Evolutionary conservation across 768 basidiomycete genomes (phyloP).

Genomic region (Hygrophorus pudorinus): DNA sequence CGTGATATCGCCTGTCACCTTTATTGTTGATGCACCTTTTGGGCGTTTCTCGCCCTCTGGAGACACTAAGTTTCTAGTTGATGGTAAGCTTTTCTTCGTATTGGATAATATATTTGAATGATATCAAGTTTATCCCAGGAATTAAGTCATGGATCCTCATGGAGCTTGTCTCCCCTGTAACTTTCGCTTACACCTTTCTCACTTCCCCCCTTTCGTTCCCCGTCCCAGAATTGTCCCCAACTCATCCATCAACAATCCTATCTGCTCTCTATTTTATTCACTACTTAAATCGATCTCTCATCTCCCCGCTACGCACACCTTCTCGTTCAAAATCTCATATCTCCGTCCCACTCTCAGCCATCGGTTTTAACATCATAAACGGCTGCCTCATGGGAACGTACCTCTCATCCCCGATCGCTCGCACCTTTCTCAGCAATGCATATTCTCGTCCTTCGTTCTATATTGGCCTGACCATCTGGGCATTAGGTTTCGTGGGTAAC

Average conservation of each 20-base stretch:
- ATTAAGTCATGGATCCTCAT: slow-evolving; percentile 64
- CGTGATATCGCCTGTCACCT: slow-evolving; percentile 20
- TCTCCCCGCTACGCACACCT: slow-evolving; percentile 75
- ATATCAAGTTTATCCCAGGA: slow-evolving; percentile 5
- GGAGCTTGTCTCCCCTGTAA: slow-evolving; percentile 57
- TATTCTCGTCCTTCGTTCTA: slow-evolving; percentile 41
- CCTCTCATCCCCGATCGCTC: slow-evolving; percentile 48
- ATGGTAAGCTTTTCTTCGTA: slow-evolving; percentile 31
- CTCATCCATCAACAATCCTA: slow-evolving; percentile 34
- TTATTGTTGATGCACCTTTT: slow-evolving; percentile 67
- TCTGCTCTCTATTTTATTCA: slow-evolving; percentile 56
- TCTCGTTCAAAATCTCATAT: slow-evolving; percentile 70
- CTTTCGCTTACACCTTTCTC: slow-evolving; percentile 41
- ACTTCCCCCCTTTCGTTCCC: slow-evolving; percentile 37
- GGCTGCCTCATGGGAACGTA: slow-evolving; percentile 63
- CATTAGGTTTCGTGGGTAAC: slow-evolving; percentile 66
- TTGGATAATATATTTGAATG: background rate
- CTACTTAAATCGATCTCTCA: slow-evolving; percentile 74
- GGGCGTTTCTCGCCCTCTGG: slow-evolving; percentile 57
- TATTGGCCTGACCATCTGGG: slow-evolving; percentile 58
- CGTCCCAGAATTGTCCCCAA: slow-evolving; percentile 15
- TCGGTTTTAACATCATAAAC: slow-evolving; percentile 64
- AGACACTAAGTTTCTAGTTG: slow-evolving; percentile 39
- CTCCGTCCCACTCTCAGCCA: slow-evolving; percentile 42
- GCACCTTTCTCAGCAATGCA: slow-evolving; percentile 28